Percentiles rank a stretch among this genome's conserved stretches.
Evolutionary conservation across 75 land plant species (phyloP).

Genomic region (Pseudotsuga menziesii): DNA sequence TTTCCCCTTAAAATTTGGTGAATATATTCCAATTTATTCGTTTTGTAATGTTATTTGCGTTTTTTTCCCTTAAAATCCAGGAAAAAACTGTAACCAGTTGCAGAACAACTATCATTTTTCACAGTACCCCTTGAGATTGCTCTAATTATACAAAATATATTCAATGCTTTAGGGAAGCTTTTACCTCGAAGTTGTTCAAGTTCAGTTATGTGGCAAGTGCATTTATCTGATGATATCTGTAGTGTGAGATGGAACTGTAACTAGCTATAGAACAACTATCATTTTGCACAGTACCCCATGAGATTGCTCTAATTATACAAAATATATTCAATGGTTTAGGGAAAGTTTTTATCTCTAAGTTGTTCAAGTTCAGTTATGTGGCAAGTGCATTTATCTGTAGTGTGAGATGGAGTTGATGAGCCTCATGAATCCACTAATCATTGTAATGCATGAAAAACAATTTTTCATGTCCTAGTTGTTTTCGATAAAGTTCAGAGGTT

Average conservation of each 20-base stretch:
- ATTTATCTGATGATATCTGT: neutral
- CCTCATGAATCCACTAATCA: neutral
- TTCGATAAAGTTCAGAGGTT: no score
- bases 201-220: neutral
- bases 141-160: neutral
- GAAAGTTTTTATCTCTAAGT: neutral
- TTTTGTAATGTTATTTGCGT: no score
- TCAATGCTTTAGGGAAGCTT: neutral
- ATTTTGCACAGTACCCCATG: neutral
- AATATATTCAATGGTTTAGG: neutral
- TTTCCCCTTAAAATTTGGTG: no score
- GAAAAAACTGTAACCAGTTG: no score
- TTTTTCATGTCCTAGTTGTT: neutral
- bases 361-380: neutral
- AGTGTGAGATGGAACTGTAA: neutral
- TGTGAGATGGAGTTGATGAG: neutral
- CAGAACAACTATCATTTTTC: neutral
- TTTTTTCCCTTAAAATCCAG: no score
- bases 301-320: neutral
- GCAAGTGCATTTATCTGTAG: neutral
- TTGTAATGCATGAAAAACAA: neutral
- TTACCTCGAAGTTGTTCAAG: neutral
- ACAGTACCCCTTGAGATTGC: neutral
- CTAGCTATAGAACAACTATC: neutral
- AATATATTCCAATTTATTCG: no score